Base-by-base conservation (phyloP, 2,329 filamentous ascomycete genomes). In the Beauveria sp. region DNA sequence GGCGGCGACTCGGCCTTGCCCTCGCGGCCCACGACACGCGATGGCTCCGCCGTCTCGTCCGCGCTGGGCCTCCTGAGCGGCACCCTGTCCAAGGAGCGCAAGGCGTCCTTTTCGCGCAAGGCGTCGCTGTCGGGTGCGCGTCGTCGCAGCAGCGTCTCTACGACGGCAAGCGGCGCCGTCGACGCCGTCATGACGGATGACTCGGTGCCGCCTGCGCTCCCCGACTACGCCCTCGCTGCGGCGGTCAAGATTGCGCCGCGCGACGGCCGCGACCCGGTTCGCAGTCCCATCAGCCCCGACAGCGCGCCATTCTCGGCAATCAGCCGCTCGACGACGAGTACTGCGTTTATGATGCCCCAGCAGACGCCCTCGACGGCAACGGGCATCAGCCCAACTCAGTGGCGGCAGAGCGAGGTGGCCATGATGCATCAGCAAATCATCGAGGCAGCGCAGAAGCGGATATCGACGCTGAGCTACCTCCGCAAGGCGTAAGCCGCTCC, bases 401-500 rank as follows among this genome's bases (percentile, higher is more conserved):
- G 71, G 67, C 72, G 77, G 66, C 75, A 74, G 65, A 76, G 73
- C 63, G 82, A 85, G 70, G 73, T 75, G 37, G 73, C 73, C 18
- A 72, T 79, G n/a, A 71, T 83, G 34, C 77, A 84, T 63, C 80
- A 82, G 65, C 85, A 87, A 67, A 83, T 99, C 63, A 90, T 93
- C 62, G 93, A 97, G 63, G 84, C 91, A 67, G 89, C 91, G 43
- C 88, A 88, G 62, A 99, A 99, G 79, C 84, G 94, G 67, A 96
- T 99, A 78, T 92, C 91, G 2, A 97, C 94, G 0, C 75, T 99
- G 47, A 91, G 96, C 68, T 99, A 99, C 71, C 75, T 99, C 65
- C 85, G 92, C 64, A 96, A 96, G 77, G 89, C 92, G 91, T 96
- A 77, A 67, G 90, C 28, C 82, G 7, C 16, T 41, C 30, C 34